Evolutionary conservation across 208 protist genomes (phyloP).

Genomic region (Leishmania gerbilli): DNA sequence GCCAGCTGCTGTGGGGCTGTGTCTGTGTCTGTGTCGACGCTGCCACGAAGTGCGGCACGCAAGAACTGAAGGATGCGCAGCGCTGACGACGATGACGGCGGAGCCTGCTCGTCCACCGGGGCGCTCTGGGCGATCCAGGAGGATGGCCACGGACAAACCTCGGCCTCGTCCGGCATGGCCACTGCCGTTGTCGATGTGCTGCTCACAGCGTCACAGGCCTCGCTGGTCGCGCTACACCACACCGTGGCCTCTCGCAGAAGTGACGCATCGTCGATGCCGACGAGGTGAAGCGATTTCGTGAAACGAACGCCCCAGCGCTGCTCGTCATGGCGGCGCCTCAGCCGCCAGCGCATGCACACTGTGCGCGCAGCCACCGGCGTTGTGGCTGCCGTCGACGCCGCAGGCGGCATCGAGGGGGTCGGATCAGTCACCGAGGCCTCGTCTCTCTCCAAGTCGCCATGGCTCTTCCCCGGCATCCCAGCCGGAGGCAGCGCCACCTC

Average conservation of each 20-base stretch:
- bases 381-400: background rate
- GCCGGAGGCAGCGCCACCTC: background rate
- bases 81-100: background rate
- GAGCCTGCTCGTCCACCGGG: background rate
- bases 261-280: slow-evolving; percentile 49
- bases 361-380: background rate
- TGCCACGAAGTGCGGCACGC: background rate
- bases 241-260: slow-evolving; percentile 22
- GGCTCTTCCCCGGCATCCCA: background rate
- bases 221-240: slow-evolving; percentile 12
- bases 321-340: slow-evolving; percentile 50
- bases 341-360: slow-evolving; percentile 40
- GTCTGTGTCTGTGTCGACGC: background rate
- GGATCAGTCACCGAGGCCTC: background rate
- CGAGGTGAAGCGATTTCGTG: slow-evolving; percentile 49
- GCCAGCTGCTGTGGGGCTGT: background rate
- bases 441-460: background rate
- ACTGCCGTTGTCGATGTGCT: background rate
- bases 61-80: background rate
- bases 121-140: slow-evolving; percentile 25
- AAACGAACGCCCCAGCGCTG: slow-evolving; percentile 76
- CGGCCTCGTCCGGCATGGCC: background rate
- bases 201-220: background rate
- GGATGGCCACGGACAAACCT: slow-evolving; percentile 21
- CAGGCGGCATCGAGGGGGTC: background rate